phyloP scores from a whole-genome alignment of 345 rosid species.

The Hibiscus tridactylites region DNA sequence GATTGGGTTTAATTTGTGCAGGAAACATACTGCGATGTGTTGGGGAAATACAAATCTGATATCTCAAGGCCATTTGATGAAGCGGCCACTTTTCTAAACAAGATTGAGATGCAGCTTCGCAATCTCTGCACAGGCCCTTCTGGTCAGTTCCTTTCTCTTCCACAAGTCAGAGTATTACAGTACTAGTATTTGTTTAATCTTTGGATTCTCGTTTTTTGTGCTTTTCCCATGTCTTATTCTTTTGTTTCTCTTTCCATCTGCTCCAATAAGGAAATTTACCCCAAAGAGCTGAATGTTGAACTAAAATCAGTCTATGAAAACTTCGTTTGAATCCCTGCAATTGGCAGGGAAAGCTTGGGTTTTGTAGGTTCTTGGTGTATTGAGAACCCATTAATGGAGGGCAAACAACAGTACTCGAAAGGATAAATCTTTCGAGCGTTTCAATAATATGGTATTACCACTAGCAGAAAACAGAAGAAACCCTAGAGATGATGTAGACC shows the following conservation, averaged over 20 bases:
- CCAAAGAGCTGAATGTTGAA: not conserved
- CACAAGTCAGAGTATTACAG: not conserved
- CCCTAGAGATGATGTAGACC: constrained; percentile 31
- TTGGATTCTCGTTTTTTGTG: constrained; percentile 24
- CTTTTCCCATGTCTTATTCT: not conserved
- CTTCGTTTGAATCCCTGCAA: constrained; percentile 6
- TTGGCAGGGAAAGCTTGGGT: constrained; percentile 11
- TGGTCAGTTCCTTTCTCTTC: constrained; percentile 29
- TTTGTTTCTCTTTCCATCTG: constrained; percentile 10
- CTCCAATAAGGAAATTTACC: constrained; percentile 7
- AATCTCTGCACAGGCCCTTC: constrained; percentile 58
- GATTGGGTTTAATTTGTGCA: not conserved
- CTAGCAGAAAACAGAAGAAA: constrained; percentile 20
- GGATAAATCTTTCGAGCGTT: constrained; percentile 16
- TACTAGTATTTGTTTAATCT: not conserved
- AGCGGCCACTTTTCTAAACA: constrained; percentile 65
- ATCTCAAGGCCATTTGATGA: constrained; percentile 91
- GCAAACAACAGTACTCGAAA: constrained; percentile 7
- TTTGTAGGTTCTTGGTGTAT: constrained; percentile 9
- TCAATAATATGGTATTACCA: not conserved
- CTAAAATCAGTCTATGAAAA: constrained; percentile 8
- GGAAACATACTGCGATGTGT: constrained; percentile 73
- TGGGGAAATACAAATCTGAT: constrained; percentile 76
- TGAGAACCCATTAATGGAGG: constrained; percentile 16
- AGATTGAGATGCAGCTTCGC: constrained; percentile 80